A percentile compares a stretch with the other conserved stretches of the same genome.
phyloP scores from a whole-genome alignment of 495 filamentous ascomycete genomes.

The Annulohypoxylon maeteangense region DNA sequence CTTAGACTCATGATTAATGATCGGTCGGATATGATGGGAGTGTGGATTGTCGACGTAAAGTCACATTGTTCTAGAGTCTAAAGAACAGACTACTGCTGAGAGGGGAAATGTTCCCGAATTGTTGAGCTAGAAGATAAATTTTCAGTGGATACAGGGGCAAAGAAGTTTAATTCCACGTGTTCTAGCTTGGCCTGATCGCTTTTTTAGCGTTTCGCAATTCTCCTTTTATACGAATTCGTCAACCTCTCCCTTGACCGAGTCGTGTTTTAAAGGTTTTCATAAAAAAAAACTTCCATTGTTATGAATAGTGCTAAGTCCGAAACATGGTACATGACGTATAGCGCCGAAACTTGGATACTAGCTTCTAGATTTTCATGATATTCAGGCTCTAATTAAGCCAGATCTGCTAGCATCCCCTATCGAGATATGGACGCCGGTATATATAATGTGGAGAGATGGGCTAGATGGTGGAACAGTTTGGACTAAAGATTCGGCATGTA shows the following conservation, averaged over 20 bases:
- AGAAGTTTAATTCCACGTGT: slow-evolving; percentile 3
- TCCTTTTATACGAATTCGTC: not conserved
- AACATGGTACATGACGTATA: not conserved
- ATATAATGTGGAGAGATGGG: not conserved
- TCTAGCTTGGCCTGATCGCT: not conserved
- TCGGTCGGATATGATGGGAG: not conserved
- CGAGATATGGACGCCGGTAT: not conserved
- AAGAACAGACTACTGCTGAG: not conserved
- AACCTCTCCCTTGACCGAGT: not conserved
- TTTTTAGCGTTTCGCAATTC: not conserved
- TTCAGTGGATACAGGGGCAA: slow-evolving; percentile 5
- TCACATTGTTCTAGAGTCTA: not conserved
- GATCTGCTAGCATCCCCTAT: not conserved
- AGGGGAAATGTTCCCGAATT: not conserved
- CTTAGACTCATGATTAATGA: not conserved
- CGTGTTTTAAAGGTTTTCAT: not conserved
- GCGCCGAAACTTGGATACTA: not conserved
- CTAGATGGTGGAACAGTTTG: not conserved
- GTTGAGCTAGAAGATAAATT: not conserved
- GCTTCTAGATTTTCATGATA: not conserved
- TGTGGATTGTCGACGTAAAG: not conserved
- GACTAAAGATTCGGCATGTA: not conserved
- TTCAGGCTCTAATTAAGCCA: not conserved
- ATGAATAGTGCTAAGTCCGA: not conserved
- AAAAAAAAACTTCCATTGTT: not conserved